Evolutionary conservation across 768 basidiomycete species (phyloP).

Genomic region (Gymnopilus junonius): DNA sequence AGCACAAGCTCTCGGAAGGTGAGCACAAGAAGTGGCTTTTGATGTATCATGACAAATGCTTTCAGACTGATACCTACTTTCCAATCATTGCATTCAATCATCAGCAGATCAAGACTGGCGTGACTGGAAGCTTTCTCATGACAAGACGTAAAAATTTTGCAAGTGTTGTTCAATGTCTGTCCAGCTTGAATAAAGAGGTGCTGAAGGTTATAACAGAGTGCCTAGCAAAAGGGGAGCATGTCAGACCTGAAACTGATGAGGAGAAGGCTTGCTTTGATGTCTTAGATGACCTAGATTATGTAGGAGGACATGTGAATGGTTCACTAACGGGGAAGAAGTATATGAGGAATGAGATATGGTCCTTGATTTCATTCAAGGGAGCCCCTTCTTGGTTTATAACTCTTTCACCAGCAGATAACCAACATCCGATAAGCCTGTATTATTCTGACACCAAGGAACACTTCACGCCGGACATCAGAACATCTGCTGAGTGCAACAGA

Average conservation of each 20-base stretch:
- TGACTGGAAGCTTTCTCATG: constrained; percentile 29
- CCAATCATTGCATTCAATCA: constrained; percentile 43
- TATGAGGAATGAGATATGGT: constrained; percentile 35
- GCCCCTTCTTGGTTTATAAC: constrained; percentile 42
- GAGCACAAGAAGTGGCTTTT: constrained; percentile 32
- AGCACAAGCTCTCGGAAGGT: constrained; percentile 18
- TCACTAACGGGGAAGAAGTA: constrained; percentile 30
- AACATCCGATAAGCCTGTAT: constrained; percentile 39
- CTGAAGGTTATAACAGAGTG: constrained; percentile 18
- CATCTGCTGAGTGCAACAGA: background rate
- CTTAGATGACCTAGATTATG: constrained; percentile 29
- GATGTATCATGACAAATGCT: constrained; percentile 44
- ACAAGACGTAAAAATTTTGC: constrained; percentile 29
- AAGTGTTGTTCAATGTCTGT: constrained; percentile 24
- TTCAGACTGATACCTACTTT: constrained; percentile 41
- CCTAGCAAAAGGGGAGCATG: constrained; percentile 25
- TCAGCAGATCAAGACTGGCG: constrained; percentile 36
- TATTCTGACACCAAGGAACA: constrained; percentile 29
- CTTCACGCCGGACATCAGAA: constrained; percentile 19
- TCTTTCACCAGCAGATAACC: constrained; percentile 36
- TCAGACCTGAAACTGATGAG: constrained; percentile 15
- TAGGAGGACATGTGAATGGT: constrained; percentile 27
- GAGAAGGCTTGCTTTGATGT: constrained; percentile 30
- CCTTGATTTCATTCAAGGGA: constrained; percentile 27
- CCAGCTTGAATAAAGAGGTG: constrained; percentile 26